phyloP scores from a whole-genome alignment of 2,329 filamentous ascomycete genomes.

The Acarospora socialis region DNA sequence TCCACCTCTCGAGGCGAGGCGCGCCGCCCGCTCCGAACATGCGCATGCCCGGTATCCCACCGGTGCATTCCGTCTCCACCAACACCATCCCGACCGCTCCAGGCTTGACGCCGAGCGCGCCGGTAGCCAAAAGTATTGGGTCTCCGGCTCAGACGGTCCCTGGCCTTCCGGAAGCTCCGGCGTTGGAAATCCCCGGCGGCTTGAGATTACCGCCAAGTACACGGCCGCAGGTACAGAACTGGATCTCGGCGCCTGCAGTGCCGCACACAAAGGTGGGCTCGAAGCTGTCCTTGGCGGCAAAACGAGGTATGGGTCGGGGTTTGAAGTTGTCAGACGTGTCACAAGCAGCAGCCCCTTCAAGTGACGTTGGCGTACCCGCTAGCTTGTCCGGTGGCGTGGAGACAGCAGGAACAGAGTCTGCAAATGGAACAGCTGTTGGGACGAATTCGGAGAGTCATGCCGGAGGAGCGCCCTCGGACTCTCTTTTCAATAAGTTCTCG shows the following conservation, averaged over 20 bases:
- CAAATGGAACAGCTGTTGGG: conserved; percentile 10
- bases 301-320: conserved; percentile 31
- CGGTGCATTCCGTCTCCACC: conserved; percentile 10
- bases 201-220: conserved; percentile 9
- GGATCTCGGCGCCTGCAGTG: conserved; percentile 35
- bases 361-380: conserved; percentile 39
- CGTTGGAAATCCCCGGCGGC: conserved; percentile 5
- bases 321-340: conserved; percentile 36
- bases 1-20: conserved; percentile 50
- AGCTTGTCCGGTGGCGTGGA: too few species aligned
- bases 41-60: conserved; percentile 13
- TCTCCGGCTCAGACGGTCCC: conserved; percentile 2
- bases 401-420: conserved; percentile 7
- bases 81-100: conserved; percentile 10
- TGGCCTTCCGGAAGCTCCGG: conserved; percentile 3
- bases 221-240: conserved; percentile 20
- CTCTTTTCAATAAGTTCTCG: conserved; percentile 51
- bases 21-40: conserved; percentile 28
- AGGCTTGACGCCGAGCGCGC: conserved; percentile 5
- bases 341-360: conserved; percentile 30
- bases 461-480: conserved; percentile 20
- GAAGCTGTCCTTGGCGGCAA: conserved; percentile 32
- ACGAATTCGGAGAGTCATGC: conserved; percentile 12
- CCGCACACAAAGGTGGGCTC: conserved; percentile 21
- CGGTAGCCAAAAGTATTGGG: conserved; percentile 6